A percentile compares a stretch with the other conserved stretches of the same genome.
Evolutionary conservation across 2,329 filamentous ascomycete genomes (phyloP).

Genomic region (Zasmidium angulare): DNA sequence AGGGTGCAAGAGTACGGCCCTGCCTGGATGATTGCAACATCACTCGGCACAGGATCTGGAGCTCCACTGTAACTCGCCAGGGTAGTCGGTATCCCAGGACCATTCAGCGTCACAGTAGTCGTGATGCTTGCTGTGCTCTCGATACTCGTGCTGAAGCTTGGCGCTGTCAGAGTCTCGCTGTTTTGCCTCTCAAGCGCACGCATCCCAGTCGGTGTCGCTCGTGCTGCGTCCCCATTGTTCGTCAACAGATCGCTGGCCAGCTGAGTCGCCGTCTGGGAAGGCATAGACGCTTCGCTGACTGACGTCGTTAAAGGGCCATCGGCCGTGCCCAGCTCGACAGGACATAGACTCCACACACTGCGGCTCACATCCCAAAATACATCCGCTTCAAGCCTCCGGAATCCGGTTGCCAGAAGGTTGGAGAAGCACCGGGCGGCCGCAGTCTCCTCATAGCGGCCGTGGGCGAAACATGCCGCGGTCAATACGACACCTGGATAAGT

Average conservation of each 20-base stretch:
- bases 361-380: slow-evolving; percentile 62
- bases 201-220: background rate
- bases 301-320: slow-evolving; percentile 15
- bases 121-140: slow-evolving; percentile 5
- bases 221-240: background rate
- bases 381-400: slow-evolving; percentile 59
- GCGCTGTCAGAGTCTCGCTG: slow-evolving; percentile 4
- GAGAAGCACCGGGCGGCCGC: slow-evolving; percentile 58
- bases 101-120: slow-evolving; percentile 6
- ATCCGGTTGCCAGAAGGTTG: slow-evolving; percentile 62
- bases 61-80: slow-evolving; percentile 4
- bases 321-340: slow-evolving; percentile 47
- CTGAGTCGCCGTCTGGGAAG: slow-evolving; percentile 6
- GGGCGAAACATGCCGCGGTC: slow-evolving; percentile 58
- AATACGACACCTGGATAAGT: slow-evolving; percentile 58
- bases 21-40: slow-evolving; percentile 37
- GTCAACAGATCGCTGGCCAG: slow-evolving; percentile 5
- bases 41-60: background rate
- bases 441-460: slow-evolving; percentile 53
- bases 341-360: slow-evolving; percentile 61
- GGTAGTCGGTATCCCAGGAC: slow-evolving; percentile 10
- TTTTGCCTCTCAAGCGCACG: slow-evolving; percentile 5
- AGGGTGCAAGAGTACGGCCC: slow-evolving; percentile 57
- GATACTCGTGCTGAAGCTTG: slow-evolving; percentile 6
- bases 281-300: slow-evolving; percentile 11